Conservation (phyloP, 139 green algal species). For the Limnomonas spitsbergensis region DNA sequence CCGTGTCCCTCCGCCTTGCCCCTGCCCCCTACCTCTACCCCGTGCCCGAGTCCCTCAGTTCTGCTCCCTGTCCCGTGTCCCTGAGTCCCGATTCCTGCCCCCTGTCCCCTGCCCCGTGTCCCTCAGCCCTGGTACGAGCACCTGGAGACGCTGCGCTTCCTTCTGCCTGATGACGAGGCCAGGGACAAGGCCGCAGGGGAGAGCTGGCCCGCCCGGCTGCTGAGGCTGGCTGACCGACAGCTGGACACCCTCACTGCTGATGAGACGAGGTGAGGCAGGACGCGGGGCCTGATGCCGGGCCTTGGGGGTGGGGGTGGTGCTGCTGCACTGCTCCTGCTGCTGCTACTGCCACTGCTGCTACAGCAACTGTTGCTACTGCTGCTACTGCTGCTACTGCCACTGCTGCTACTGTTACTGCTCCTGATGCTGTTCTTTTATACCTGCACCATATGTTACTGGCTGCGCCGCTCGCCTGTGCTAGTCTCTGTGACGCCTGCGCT, state of each 20-base stretch:
- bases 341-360: background rate
- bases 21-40: background rate
- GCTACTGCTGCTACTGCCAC: too few relatives aligned
- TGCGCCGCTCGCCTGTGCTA: too few relatives aligned
- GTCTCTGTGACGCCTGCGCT: too few relatives aligned
- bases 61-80: too few relatives aligned
- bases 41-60: too few relatives aligned
- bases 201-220: constrained; percentile 35
- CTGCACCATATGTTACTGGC: too few relatives aligned
- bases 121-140: constrained; percentile 6
- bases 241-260: constrained; percentile 44
- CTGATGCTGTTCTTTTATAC: too few relatives aligned
- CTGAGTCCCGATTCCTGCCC: too few relatives aligned
- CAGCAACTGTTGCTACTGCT: background rate
- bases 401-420: too few relatives aligned
- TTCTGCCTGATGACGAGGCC: constrained; percentile 59
- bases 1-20: too few relatives aligned
- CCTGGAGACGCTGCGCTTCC: constrained; percentile 53
- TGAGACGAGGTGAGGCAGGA: constrained; percentile 14
- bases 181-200: constrained; percentile 43
- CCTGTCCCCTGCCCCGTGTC: background rate
- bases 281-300: background rate
- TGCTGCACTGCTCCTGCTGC: too few relatives aligned
- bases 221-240: constrained; percentile 42
- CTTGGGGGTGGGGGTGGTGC: too few relatives aligned